Evolutionary conservation across 202 grass and related monocot genomes (phyloP).

Genomic region (Thinopyrum obtusiflorum): DNA sequence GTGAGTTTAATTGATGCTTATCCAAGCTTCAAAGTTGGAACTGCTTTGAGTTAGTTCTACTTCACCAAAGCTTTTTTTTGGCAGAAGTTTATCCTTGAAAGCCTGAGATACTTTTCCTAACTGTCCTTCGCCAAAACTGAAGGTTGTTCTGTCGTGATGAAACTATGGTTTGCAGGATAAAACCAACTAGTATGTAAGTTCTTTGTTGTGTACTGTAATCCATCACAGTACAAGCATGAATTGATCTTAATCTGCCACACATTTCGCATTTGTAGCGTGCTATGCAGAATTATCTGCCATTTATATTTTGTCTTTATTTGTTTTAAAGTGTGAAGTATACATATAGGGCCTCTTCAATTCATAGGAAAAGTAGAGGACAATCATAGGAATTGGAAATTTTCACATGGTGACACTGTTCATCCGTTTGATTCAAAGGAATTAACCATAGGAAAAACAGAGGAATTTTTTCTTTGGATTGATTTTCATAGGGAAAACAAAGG

Average conservation of each 20-base stretch:
- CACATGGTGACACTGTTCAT: no score
- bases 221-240: neutral
- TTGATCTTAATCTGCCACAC: neutral
- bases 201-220: neutral
- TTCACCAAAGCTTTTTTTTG: neutral
- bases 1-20: neutral
- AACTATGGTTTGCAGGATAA: neutral
- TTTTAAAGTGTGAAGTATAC: neutral
- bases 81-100: neutral
- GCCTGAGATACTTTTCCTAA: neutral
- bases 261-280: neutral
- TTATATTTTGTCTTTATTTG: neutral
- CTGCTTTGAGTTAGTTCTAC: neutral
- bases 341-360: neutral
- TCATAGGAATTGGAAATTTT: no score
- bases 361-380: no score
- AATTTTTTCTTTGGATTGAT: no score
- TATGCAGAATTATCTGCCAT: neutral
- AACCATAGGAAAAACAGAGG: no score
- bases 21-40: neutral
- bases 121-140: neutral
- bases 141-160: neutral
- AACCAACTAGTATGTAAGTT: neutral
- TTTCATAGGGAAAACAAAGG: no score
- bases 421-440: no score